Base-by-base conservation (phyloP, 1,284 basidiomycete genomes). In the Cystobasidiaceae sp. region DNA sequence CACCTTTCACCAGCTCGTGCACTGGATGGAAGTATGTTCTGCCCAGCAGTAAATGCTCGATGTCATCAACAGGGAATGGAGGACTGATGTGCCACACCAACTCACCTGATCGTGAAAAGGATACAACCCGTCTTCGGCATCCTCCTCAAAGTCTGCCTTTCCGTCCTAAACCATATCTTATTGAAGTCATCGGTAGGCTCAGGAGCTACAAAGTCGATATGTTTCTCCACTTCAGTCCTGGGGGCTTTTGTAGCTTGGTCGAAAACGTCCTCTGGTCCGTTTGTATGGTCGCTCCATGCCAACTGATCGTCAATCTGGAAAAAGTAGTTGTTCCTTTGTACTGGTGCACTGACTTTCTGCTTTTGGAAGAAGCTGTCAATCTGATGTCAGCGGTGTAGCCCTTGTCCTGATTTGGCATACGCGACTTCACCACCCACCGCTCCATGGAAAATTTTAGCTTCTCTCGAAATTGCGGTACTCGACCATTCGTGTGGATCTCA, bases 111-210 rank as follows among this genome's bases (percentile, higher is more conserved):
- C 43, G 85, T 86, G 74, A 90, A 90, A n/a, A 86, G 79, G 44
- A 90, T 80, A 15, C 84, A 86, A 2, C 88, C 87, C 3, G 66
- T 69, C 37, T 67, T 68, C 4, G 71, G 73, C 46, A 75, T 43
- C 25, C 88, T 79, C 34, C 88, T 80, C 56, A 90, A 77, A 9
- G 85, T 87, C 77, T 90, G 88, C 34, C 86, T 79, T 73, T 90
- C 88, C 9, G 82, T 82, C 52, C 89, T 80, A 60, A 88, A 76
- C 11, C 82, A 81, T 45, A 89, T 76, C 44, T 79, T 28, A 2
- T 37, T 21, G 32, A 62, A n/a, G 3, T 50, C 32, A 7, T 44
- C 56, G 2, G 70, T 68, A 15, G 69, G 66, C 55, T 46, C 45
- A 0, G 69, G 68, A 19, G 58, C 59, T 21, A 57, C 46, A 45